Evolutionary conservation across 148 eudicot genomes (phyloP).

Genomic region (Vaccinium darrowii): DNA sequence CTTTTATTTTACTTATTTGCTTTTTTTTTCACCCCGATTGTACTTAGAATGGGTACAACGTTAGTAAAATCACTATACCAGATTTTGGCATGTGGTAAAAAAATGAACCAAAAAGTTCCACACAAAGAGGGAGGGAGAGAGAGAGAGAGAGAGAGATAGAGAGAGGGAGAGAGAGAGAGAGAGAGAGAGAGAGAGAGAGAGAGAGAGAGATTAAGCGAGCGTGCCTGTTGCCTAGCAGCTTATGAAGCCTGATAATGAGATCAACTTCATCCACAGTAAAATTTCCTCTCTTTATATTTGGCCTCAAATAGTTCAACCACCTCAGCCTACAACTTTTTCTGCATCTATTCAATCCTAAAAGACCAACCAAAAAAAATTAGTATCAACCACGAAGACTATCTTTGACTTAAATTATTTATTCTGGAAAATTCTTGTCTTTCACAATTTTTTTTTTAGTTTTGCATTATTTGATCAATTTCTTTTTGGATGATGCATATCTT

Average conservation of each 20-base stretch:
- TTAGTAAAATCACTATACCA: too few relatives aligned
- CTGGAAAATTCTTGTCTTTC: too few relatives aligned
- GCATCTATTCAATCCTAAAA: neutral
- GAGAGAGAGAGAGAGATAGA: neutral
- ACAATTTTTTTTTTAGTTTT: too few relatives aligned
- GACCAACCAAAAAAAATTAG: neutral
- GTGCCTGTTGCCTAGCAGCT: slow-evolving; percentile 14
- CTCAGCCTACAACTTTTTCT: neutral
- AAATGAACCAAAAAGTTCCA: too few relatives aligned
- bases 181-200: too few relatives aligned
- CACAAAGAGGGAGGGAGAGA: too few relatives aligned
- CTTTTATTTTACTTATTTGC: too few relatives aligned
- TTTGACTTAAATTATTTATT: neutral
- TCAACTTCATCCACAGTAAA: neutral
- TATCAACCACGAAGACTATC: neutral
- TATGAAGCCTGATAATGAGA: slow-evolving; percentile 20
- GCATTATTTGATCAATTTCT: neutral
- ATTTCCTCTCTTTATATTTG: neutral
- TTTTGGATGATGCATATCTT: neutral
- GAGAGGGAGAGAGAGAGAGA: neutral
- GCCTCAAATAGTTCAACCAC: neutral
- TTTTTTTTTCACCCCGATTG: too few relatives aligned
- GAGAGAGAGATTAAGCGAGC: neutral
- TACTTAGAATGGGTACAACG: too few relatives aligned
- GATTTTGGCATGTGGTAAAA: too few relatives aligned